Percentiles rank a stretch among this genome's conserved stretches.
These are phyloP conservation scores for Apiospora pterosperma DNA, from an alignment of 2,329 filamentous ascomycete genomes.

Conservation along the genomic window DNA sequence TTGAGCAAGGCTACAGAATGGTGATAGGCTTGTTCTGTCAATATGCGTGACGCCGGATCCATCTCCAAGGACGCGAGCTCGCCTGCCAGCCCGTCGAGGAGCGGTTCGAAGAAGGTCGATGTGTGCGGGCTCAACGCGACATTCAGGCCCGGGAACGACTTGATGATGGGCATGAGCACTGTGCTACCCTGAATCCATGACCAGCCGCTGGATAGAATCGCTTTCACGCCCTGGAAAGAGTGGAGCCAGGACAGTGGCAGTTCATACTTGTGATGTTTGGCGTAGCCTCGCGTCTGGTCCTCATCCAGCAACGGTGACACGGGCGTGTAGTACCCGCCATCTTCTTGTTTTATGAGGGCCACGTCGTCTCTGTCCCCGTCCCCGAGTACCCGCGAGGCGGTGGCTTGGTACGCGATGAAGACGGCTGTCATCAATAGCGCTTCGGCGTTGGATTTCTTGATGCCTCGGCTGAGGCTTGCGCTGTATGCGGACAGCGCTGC, in stretches of 20 bases:
- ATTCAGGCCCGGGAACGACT: constrained; percentile 58
- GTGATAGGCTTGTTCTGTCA: constrained; percentile 55
- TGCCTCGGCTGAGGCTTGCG: constrained; percentile 50
- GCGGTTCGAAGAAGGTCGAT: constrained; percentile 57
- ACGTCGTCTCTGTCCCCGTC: constrained; percentile 47
- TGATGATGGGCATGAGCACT: constrained; percentile 58
- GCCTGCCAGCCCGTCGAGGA: constrained; percentile 55
- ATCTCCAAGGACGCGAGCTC: constrained; percentile 39
- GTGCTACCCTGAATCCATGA: constrained; percentile 57
- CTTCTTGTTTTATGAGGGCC: background rate
- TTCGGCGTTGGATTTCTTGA: constrained; percentile 57
- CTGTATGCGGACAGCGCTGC: constrained; percentile 61
- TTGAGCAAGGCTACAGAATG: constrained; percentile 65
- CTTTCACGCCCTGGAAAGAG: constrained; percentile 64
- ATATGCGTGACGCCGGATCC: constrained; percentile 14
- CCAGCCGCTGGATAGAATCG: constrained; percentile 62
- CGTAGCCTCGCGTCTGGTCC: constrained; percentile 8
- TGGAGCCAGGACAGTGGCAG: constrained; percentile 64
- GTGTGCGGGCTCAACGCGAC: constrained; percentile 53
- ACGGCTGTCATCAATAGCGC: constrained; percentile 60
- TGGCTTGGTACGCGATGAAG: constrained; percentile 64
- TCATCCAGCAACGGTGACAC: background rate
- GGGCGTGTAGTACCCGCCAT: background rate
- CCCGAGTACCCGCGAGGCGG: constrained; percentile 59
- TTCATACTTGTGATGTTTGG: constrained; percentile 42